phyloP scores from a whole-genome alignment of 768 basidiomycete genomes.

The Cantharellus cinnabarinus region DNA sequence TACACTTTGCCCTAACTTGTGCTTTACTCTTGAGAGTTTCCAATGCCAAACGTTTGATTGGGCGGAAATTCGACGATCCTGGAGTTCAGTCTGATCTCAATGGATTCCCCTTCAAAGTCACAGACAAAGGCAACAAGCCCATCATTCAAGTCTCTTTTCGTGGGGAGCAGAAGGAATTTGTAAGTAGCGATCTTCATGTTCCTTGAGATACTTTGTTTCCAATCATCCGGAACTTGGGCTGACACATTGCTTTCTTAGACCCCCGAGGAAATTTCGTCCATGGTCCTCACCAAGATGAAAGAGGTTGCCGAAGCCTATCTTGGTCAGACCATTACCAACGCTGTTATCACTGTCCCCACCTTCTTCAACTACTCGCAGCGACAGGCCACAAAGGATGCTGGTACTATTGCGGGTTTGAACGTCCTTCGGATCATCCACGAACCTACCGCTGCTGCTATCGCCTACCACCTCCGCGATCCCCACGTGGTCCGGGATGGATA shows the following conservation, averaged over 20 bases:
- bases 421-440: constrained; percentile 31
- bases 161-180: constrained; percentile 28
- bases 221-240: background rate
- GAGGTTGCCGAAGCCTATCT: constrained; percentile 53
- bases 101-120: constrained; percentile 17
- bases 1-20: background rate
- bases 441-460: constrained; percentile 51
- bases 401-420: constrained; percentile 28
- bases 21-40: constrained; percentile 42
- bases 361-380: constrained; percentile 36
- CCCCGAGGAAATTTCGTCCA: constrained; percentile 47
- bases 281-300: constrained; percentile 50
- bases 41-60: constrained; percentile 96
- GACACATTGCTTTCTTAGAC: constrained; percentile 12
- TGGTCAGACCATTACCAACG: constrained; percentile 34
- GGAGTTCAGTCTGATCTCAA: constrained; percentile 26
- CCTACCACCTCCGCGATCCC: constrained; percentile 41
- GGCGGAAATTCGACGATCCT: constrained; percentile 55
- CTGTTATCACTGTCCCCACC: constrained; percentile 29
- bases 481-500: constrained; percentile 27
- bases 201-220: background rate
- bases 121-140: constrained; percentile 25
- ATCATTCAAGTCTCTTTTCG: constrained; percentile 27
- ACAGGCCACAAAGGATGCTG: constrained; percentile 31
- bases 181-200: constrained; percentile 8